These are phyloP conservation scores for Reutealis trisperma DNA, from an alignment of 345 rosid species.

Conservation along the genomic window DNA sequence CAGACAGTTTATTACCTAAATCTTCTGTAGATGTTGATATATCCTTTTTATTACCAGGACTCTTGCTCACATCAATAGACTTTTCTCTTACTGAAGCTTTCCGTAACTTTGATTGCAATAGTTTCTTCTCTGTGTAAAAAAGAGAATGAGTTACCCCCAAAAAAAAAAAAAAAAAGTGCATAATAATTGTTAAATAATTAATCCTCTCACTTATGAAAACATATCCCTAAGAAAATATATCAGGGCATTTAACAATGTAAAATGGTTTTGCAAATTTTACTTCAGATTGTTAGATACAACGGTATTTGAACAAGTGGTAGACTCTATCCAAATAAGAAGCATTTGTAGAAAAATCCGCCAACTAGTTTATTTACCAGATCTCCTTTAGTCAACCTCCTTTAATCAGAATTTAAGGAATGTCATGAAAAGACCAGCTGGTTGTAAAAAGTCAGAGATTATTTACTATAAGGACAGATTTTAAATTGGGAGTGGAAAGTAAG, in stretches of 20 bases:
- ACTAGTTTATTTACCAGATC: not conserved
- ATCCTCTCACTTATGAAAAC: not conserved
- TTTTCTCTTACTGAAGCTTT: conserved; percentile 66
- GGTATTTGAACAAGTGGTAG: not conserved
- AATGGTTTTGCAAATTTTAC: not conserved
- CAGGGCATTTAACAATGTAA: not conserved
- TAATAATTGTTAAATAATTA: not conserved
- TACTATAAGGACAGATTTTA: too few relatives aligned
- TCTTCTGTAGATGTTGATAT: conserved; percentile 84
- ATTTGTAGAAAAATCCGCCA: not conserved
- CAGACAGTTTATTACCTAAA: conserved; percentile 50
- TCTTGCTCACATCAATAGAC: conserved; percentile 44
- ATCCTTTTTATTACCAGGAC: conserved; percentile 49
- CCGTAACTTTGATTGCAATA: conserved; percentile 78
- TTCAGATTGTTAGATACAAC: not conserved
- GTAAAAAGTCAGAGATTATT: too few relatives aligned
- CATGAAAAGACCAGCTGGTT: not conserved
- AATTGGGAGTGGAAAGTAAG: not conserved
- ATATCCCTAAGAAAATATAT: not conserved
- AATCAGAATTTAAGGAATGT: not conserved
- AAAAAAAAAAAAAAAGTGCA: conserved; percentile 15
- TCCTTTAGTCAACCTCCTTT: not conserved
- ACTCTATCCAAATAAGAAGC: not conserved
- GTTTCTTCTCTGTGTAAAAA: conserved; percentile 78
- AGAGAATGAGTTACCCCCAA: not conserved